Evolutionary conservation across 306 rosid genomes (phyloP).

Genomic region (Medicago ruthenica): DNA sequence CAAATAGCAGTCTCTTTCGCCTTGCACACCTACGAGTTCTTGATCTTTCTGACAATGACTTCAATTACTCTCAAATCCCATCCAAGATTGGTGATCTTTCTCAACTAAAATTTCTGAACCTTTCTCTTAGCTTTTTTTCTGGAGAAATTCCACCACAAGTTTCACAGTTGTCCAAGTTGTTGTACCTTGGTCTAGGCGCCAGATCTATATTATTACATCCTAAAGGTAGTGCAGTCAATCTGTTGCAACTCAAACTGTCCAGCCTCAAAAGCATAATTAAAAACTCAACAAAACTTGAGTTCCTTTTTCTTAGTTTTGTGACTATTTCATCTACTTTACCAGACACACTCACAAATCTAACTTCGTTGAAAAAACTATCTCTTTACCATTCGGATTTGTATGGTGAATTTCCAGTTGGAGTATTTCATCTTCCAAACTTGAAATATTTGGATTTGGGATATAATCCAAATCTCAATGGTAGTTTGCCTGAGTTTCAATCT

Average conservation of each 20-base stretch:
- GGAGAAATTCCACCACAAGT: constrained; percentile 32
- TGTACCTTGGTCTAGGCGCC: constrained; percentile 6
- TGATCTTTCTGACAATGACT: constrained; percentile 43
- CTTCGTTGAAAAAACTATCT: constrained; percentile 13
- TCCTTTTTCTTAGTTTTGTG: neutral
- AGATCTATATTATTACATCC: neutral
- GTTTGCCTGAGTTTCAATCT: constrained; percentile 45
- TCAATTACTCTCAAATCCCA: constrained; percentile 47
- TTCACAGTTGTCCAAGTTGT: constrained; percentile 35
- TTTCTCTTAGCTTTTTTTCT: neutral
- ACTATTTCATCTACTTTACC: neutral
- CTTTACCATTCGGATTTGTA: neutral
- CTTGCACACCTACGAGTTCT: constrained; percentile 29
- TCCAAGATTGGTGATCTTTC: constrained; percentile 33
- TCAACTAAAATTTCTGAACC: constrained; percentile 22
- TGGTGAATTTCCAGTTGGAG: constrained; percentile 43
- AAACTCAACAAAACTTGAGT: constrained; percentile 3
- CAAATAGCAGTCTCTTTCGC: constrained; percentile 15
- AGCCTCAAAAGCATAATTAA: constrained; percentile 34
- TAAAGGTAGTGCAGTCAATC: neutral
- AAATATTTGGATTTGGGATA: neutral
- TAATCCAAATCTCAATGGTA: constrained; percentile 40
- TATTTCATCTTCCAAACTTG: constrained; percentile 49
- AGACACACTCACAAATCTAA: constrained; percentile 34
- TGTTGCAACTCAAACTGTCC: constrained; percentile 10